Base-by-base conservation (phyloP, 2,329 filamentous ascomycete species). In the Pseudocercospora cruenta region DNA sequence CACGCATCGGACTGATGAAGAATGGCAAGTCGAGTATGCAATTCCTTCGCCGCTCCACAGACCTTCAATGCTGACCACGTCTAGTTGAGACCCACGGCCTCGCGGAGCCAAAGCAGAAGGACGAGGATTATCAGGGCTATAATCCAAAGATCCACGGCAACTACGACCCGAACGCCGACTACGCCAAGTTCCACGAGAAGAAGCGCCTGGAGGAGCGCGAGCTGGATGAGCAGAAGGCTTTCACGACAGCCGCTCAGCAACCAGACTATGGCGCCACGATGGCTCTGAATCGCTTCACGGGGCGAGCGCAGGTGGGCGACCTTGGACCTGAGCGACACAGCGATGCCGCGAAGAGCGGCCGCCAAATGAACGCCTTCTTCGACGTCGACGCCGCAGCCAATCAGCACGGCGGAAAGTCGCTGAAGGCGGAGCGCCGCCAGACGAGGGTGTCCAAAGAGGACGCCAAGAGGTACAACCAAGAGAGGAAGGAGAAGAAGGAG, bases 161-260 rank as follows among this genome's bases (percentile, higher is more conserved):
- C 81, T 99, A 97, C 82, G 95, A 99, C 75, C 93, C 94, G 3
- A 95, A 90, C 67, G 94, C 95, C n/a, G 91, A 93, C 82, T 99
- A 99, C 78, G 94, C 95, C 10, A 83, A 75, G 53, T 77, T 66
- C 39, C 76, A 78, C 62, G 64, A 75, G 36, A 60, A 70, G 65
- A 79, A 72, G 55, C 71, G 76, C 10, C 74, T 75, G 1, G 69
- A 79, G 47, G 71, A 74, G 57, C 77, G 78, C 10, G 71, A 79
- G 6, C 73, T 77, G 0, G 69, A 69, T 12, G 67, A 76, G 14
- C 70, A 72, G 4, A 64, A 71, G 64, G 82, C 59, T 4, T 39
- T 55, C 36, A 63, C 60, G 21, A 67, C 58, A 73, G 72, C 39
- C 19, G 70, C 67, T 22, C 74, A 80, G 14, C 33, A 58, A 1